These are phyloP conservation scores for Chaetomiaceae sp. DNA, from an alignment of 2,329 filamentous ascomycete species.

Conservation along the genomic window DNA sequence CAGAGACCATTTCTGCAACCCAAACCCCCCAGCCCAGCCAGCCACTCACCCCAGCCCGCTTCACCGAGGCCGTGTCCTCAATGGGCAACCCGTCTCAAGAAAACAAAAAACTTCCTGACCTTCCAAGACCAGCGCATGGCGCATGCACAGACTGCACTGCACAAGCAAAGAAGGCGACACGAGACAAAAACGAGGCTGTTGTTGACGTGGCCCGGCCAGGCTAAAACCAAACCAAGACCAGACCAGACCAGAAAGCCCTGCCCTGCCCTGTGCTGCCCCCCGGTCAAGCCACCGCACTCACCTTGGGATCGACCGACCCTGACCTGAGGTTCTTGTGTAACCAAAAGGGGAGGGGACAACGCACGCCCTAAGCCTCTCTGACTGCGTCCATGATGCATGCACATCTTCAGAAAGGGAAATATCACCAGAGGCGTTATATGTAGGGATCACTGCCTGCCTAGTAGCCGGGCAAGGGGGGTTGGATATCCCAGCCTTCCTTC, in stretches of 20 bases:
- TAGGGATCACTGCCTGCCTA: too few relatives aligned
- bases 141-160: too few relatives aligned
- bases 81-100: too few relatives aligned
- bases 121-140: too few relatives aligned
- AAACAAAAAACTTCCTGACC: too few relatives aligned
- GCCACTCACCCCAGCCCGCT: background rate
- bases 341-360: too few relatives aligned
- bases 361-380: background rate
- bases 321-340: too few relatives aligned
- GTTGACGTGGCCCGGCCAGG: slow-evolving; percentile 11
- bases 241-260: background rate
- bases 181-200: background rate
- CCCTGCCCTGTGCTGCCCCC: background rate
- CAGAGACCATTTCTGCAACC: too few relatives aligned
- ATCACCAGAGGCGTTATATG: background rate
- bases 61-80: background rate
- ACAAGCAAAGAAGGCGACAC: background rate
- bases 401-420: slow-evolving; percentile 7
- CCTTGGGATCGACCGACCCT: background rate
- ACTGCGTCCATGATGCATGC: slow-evolving; percentile 2
- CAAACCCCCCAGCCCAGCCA: too few relatives aligned
- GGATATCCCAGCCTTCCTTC: too few relatives aligned
- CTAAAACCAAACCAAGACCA: too few relatives aligned
- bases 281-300: background rate
- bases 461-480: background rate